A percentile compares a stretch with the other conserved stretches of the same genome.
phyloP scores from a whole-genome alignment of 2,329 filamentous ascomycete species.

The Calonectria crousiana region DNA sequence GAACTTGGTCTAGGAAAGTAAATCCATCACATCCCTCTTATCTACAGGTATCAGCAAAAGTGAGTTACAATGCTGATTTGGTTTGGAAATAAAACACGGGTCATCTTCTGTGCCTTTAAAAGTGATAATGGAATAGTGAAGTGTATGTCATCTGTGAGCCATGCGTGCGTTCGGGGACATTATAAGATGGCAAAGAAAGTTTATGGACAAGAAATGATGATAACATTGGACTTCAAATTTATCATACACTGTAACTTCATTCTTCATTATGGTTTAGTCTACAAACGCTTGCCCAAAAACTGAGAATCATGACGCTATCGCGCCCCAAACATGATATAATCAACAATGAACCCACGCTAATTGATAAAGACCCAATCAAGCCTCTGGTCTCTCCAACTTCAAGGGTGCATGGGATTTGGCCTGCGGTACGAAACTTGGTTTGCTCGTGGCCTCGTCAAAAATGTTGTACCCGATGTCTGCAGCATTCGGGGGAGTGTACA shows the following conservation, averaged over 20 bases:
- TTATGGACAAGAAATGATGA: not conserved
- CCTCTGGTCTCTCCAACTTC: not conserved
- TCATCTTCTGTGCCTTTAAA: no score
- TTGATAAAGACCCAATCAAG: not conserved
- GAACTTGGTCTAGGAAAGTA: not conserved
- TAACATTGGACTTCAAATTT: not conserved
- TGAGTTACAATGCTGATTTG: not conserved
- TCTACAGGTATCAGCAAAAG: not conserved
- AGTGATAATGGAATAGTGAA: no score
- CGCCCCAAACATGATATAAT: not conserved
- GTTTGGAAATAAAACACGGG: no score
- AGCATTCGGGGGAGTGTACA: conserved; percentile 20
- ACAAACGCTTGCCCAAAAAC: not conserved
- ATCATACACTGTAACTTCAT: not conserved
- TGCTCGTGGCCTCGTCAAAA: conserved; percentile 17
- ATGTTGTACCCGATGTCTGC: conserved; percentile 20
- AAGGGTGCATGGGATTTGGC: not conserved
- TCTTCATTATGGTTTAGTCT: not conserved
- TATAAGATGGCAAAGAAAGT: not conserved
- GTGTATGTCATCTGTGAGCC: no score
- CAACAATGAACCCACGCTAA: no score
- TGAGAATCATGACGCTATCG: not conserved
- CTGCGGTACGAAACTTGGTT: conserved; percentile 16
- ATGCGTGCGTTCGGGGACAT: no score
- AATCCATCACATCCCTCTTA: not conserved